phyloP scores from a whole-genome alignment of 2,329 filamentous ascomycete species.

The Botrytis aclada region DNA sequence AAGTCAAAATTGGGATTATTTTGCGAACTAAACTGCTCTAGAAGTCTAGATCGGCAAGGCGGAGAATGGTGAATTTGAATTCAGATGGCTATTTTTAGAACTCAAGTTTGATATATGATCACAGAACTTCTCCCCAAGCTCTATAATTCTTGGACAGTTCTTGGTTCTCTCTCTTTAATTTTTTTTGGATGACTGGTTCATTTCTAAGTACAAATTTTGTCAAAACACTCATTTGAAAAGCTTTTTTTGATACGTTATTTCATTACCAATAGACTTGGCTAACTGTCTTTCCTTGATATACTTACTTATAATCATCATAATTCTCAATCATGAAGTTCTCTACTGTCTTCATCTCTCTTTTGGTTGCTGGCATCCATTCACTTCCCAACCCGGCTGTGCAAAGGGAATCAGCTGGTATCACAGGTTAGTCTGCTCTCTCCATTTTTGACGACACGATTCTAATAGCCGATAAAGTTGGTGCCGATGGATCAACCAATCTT shows the following conservation, averaged over 20 bases:
- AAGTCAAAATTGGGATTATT: neutral
- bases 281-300: neutral
- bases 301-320: neutral
- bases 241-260: neutral
- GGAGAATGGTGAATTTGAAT: neutral
- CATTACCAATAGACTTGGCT: constrained; percentile 10
- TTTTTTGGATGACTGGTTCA: constrained; percentile 13
- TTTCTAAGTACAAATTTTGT: neutral
- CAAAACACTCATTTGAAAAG: neutral
- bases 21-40: neutral
- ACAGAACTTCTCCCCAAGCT: neutral
- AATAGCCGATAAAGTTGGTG: neutral
- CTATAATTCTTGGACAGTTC: neutral
- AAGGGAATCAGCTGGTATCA: constrained; percentile 12
- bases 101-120: constrained; percentile 1
- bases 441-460: neutral
- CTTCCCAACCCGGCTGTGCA: neutral
- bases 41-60: neutral
- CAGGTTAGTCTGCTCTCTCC: neutral
- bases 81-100: constrained; percentile 1
- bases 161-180: constrained; percentile 1
- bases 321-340: constrained; percentile 12
- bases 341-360: constrained; percentile 5
- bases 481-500: constrained; percentile 5
- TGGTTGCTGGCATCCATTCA: constrained; percentile 16